Base-by-base conservation (phyloP, 257 asterid genomes). In the Gardenia jasminoides region DNA sequence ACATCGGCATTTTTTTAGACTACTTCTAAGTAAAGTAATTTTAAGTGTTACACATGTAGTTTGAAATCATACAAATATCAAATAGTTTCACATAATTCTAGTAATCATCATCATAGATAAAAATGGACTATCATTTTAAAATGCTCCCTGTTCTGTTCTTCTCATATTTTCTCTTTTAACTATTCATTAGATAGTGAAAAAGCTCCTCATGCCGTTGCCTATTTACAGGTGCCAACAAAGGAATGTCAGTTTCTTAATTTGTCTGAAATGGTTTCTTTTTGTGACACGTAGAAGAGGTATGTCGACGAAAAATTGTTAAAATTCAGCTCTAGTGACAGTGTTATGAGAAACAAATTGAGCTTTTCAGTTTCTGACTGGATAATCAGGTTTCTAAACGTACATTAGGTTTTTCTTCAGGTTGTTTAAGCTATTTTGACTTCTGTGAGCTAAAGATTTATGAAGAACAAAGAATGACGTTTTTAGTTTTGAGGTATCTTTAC, bases 181-280 rank as follows among this genome's bases (percentile, higher is more conserved):
- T 64, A 28, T 4, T 64, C 39, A 26, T 28, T 6, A 64, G 1
- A 64, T 64, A 28, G 2, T 26, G 16, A 20, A 5, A 19, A 19
- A 0, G 6, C 6, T 64, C 76, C 10, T 47, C 24, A 54, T 3
- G 24, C 43, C 3, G 0, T 31, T 10, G 26, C 39, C 54, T 15
- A 24, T 15, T 56, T 44, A 52, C 6, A 66, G 30, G 73, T 76
- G 65, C 36, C 30, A 58, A 33, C 73, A 56, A 78, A 41, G 75
- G 75, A 41, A 68, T 43, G 4, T 1, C 7, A 67, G 50, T 39
- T 65, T 19, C 15, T 39, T 54, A 31, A 52, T 30, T 75, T 64
- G 44, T 61, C 77, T 41, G 39, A 52, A 50, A 6, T 50, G 26
- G 39, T 43, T 39, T 46, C 41, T 26, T 3, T 46, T 13, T 15